These are phyloP conservation scores for Phytophthora sp. DNA, from an alignment of 352 stramenopile species.

Conservation along the genomic window DNA sequence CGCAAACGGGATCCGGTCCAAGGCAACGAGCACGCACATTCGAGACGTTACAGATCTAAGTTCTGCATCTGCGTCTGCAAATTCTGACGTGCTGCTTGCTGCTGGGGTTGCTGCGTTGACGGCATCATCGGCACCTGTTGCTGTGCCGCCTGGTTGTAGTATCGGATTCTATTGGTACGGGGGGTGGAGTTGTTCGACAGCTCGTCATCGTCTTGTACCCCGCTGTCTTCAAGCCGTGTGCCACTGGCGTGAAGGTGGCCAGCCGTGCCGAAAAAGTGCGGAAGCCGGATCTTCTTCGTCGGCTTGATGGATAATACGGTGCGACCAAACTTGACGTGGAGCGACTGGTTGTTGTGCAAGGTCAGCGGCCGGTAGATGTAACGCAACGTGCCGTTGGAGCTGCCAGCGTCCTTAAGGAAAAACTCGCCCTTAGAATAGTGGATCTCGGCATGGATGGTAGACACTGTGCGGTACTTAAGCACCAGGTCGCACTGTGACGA, in stretches of 20 bases:
- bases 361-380: conserved; percentile 95
- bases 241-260: conserved; percentile 56
- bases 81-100: conserved; percentile 40
- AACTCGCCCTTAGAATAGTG: conserved; percentile 95
- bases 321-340: conserved; percentile 88
- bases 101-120: conserved; percentile 38
- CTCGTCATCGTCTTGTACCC: conserved; percentile 67
- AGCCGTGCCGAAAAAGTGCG: conserved; percentile 78
- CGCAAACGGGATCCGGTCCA: conserved; percentile 28
- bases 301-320: conserved; percentile 90
- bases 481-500: conserved; percentile 95
- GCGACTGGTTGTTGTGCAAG: conserved; percentile 88
- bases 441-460: conserved; percentile 94
- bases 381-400: conserved; percentile 93
- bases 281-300: conserved; percentile 88
- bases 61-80: conserved; percentile 76
- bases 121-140: conserved; percentile 42
- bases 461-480: conserved; percentile 96
- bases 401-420: conserved; percentile 93
- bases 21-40: conserved; percentile 32
- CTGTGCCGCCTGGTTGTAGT: conserved; percentile 52
- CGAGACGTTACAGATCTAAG: conserved; percentile 68
- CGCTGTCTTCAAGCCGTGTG: conserved; percentile 62
- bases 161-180: conserved; percentile 72
- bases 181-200: conserved; percentile 60